A percentile compares a stretch with the other conserved stretches of the same genome.
Conservation (phyloP, 2,329 filamentous ascomycete species). For the Chaetomiaceae sp. region DNA sequence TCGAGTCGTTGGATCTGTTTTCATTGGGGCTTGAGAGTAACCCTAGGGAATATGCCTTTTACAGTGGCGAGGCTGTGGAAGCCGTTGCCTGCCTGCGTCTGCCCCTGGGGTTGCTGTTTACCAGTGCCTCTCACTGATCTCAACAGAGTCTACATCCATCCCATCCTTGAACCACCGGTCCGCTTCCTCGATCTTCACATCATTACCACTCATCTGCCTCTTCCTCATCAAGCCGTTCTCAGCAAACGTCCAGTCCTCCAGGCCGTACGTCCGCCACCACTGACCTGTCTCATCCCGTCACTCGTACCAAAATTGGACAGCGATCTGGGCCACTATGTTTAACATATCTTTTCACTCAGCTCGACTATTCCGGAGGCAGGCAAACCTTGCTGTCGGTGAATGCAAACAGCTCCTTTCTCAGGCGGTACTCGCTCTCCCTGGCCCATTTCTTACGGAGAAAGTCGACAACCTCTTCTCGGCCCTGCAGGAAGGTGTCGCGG, state of each 20-base stretch:
- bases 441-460: slow-evolving; percentile 73
- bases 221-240: slow-evolving; percentile 67
- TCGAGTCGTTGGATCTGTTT: too few species aligned
- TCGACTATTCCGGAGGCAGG: too few species aligned
- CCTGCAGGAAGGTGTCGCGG: slow-evolving; percentile 63
- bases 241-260: slow-evolving; percentile 76
- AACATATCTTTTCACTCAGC: too few species aligned
- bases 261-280: slow-evolving; percentile 84
- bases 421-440: slow-evolving; percentile 64
- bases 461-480: slow-evolving; percentile 61
- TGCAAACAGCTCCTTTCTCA: slow-evolving; percentile 80
- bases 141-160: slow-evolving; percentile 63
- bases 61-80: too few species aligned
- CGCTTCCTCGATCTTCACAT: slow-evolving; percentile 57
- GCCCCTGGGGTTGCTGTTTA: too few species aligned
- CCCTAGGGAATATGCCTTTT: too few species aligned
- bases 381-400: slow-evolving; percentile 61
- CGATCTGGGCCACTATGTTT: slow-evolving; percentile 62
- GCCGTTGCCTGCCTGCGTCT: too few species aligned
- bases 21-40: too few species aligned
- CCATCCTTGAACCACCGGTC: slow-evolving; percentile 68
- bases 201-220: slow-evolving; percentile 71
- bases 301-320: slow-evolving; percentile 90
- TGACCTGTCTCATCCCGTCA: slow-evolving; percentile 65
- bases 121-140: slow-evolving; percentile 67